Evolutionary conservation across 805 yeast genomes (phyloP).

Genomic region (Monosporozyma unispora): DNA sequence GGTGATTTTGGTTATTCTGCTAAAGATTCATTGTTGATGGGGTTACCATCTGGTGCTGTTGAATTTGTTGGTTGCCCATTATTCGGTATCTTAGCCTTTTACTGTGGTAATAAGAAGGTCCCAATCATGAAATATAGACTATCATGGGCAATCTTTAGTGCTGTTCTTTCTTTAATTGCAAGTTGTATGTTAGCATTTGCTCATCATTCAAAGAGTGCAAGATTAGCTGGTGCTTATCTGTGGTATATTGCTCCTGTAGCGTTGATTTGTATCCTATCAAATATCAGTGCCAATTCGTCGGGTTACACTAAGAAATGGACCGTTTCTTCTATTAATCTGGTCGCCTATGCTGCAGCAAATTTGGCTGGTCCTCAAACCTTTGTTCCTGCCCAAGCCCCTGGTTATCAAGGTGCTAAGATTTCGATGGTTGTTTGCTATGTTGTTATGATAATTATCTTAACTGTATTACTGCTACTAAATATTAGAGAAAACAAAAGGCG

Average conservation of each 20-base stretch:
- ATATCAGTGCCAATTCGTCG: conserved; percentile 44
- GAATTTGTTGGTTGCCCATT: conserved; percentile 31
- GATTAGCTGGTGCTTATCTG: conserved; percentile 32
- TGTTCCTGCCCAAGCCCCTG: conserved; percentile 46
- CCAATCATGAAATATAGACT: conserved; percentile 19
- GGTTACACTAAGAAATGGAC: conserved; percentile 66
- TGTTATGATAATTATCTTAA: conserved; percentile 32
- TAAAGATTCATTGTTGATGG: conserved; percentile 35
- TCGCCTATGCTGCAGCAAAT: conserved; percentile 61
- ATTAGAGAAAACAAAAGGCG: conserved; percentile 36
- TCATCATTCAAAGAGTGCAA: conserved; percentile 24
- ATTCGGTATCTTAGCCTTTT: conserved; percentile 22
- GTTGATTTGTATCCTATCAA: conserved; percentile 29
- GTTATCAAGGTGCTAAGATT: conserved; percentile 46
- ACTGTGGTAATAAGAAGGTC: conserved; percentile 13
- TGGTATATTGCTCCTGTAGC: conserved; percentile 31
- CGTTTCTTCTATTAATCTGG: conserved; percentile 47
- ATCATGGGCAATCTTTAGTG: conserved; percentile 29
- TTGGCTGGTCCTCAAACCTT: conserved; percentile 70
- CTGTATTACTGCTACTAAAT: conserved; percentile 24
- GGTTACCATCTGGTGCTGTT: conserved; percentile 40
- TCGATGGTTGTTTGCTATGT: conserved; percentile 43
- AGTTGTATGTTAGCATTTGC: conserved; percentile 39
- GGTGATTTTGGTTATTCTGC: conserved; percentile 37
- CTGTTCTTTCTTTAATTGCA: conserved; percentile 28